These are phyloP conservation scores for Erodium chrysanthum DNA, from an alignment of 441 rosid genomes.

Conservation along the genomic window DNA sequence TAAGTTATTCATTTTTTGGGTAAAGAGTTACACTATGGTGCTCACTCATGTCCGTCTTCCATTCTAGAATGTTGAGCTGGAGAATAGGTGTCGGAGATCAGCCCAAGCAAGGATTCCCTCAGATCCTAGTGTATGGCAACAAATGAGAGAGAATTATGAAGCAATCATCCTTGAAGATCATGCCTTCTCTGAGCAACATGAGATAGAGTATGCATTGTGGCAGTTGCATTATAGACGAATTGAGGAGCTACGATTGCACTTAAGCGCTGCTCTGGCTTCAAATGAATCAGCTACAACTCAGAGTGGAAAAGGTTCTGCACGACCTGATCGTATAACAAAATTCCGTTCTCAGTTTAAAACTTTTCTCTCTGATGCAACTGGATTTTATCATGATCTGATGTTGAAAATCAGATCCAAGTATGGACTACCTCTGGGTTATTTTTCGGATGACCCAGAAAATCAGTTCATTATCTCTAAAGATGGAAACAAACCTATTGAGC, in stretches of 20 bases:
- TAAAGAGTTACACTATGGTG: neutral
- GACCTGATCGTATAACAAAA: slow-evolving; percentile 19
- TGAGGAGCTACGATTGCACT: slow-evolving; percentile 19
- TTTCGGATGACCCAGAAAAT: slow-evolving; percentile 14
- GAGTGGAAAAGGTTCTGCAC: slow-evolving; percentile 17
- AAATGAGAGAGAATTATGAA: slow-evolving; percentile 21
- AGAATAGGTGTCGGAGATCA: slow-evolving; percentile 16
- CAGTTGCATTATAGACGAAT: slow-evolving; percentile 21
- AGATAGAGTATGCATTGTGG: slow-evolving; percentile 18
- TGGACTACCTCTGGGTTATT: slow-evolving; percentile 15
- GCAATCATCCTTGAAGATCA: slow-evolving; percentile 21
- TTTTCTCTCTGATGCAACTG: slow-evolving; percentile 20
- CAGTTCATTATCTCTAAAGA: slow-evolving; percentile 8
- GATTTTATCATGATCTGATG: slow-evolving; percentile 20
- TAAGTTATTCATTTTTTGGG: neutral
- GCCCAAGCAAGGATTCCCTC: slow-evolving; percentile 21
- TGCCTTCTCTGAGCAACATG: slow-evolving; percentile 20
- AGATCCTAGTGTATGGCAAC: slow-evolving; percentile 21
- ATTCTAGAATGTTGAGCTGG: slow-evolving; percentile 17
- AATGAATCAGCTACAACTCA: slow-evolving; percentile 9
- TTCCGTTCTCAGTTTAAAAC: slow-evolving; percentile 17
- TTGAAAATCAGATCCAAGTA: slow-evolving; percentile 19
- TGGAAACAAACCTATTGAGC: slow-evolving; percentile 5
- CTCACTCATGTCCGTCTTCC: neutral
- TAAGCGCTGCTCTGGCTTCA: slow-evolving; percentile 11